Evolutionary conservation across 2,329 filamentous ascomycete species (phyloP), one percentile per base, ranked within the genome.

Genomic region (Colletotrichum spaethianum): DNA sequence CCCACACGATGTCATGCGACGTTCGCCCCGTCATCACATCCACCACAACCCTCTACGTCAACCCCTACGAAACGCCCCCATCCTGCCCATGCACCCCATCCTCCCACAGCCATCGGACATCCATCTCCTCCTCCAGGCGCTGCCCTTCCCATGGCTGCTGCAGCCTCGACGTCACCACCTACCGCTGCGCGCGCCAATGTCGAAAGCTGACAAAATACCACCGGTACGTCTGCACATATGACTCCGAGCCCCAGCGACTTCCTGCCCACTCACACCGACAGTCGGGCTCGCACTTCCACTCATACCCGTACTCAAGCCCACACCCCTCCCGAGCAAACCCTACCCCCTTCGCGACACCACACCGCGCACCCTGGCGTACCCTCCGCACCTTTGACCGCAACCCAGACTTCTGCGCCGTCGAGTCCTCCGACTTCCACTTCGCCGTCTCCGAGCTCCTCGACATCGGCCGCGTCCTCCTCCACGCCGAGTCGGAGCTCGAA

Each of bases 141-240:
- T 81, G 79, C 40, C 68, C 72, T 0, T 44, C 74, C 1, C 79
- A 81, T 53, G 76, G 75, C 1, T 81, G 79, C 69, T 81, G 79
- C 63, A 72, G 75, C 55, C 62, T 70, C 63, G 72, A 70, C 1
- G 33, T 52, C 50, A 71, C 55, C 18, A 70, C 73, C 33, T 33
- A 74, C n/a, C 61, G 50, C 53, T 80, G 79, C 23, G 66, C 68
- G 1, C 20, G 31, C 5, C 8, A 33, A 4, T 74, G 73, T 7
- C 72, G 57, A 9, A 20, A 50, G 8, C 50, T 62, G 5, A 63
- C 31, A 1, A 33, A 61, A 4, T 75, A 74, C 44, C 65, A 75
- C 40, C 20, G 31, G 8, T 74, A 75, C 62, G 14, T 59, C 46
- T 42, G 16, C 44, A 26, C 42, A 18, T 28, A 33, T 12, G 6